A percentile compares a stretch with the other conserved stretches of the same genome.
Conservation (phyloP, 1,139 yeast species). For the Pneumocystis canis region DNA sequence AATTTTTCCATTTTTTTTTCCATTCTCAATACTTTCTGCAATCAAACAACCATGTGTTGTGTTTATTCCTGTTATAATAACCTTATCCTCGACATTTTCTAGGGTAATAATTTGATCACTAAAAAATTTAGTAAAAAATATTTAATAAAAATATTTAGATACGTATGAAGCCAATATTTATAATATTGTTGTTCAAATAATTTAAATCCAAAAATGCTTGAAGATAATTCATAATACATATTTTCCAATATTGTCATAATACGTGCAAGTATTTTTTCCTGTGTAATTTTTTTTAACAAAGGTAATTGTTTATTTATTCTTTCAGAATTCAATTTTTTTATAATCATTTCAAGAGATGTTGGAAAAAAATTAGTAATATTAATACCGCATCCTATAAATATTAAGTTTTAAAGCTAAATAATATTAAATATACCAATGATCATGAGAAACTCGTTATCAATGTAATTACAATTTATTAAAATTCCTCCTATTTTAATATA, state of each 20-base stretch:
- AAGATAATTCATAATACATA: slow-evolving; percentile 41
- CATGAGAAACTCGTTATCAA: slow-evolving; percentile 38
- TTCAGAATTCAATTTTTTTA: background rate
- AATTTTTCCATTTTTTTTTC: slow-evolving; percentile 33
- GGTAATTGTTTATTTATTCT: background rate
- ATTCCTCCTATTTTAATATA: slow-evolving; percentile 76
- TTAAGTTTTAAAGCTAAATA: background rate
- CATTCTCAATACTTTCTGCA: slow-evolving; percentile 44
- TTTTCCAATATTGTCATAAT: slow-evolving; percentile 51
- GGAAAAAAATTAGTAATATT: slow-evolving; percentile 85
- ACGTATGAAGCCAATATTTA: slow-evolving; percentile 68
- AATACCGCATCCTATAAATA: slow-evolving; percentile 54
- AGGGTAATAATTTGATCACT: slow-evolving; percentile 28
- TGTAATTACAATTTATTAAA: slow-evolving; percentile 55
- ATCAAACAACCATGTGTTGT: slow-evolving; percentile 67
- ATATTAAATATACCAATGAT: slow-evolving; percentile 28
- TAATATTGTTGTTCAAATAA: slow-evolving; percentile 65
- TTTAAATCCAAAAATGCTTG: slow-evolving; percentile 42
- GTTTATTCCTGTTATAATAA: slow-evolving; percentile 66
- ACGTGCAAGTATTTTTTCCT: slow-evolving; percentile 57
- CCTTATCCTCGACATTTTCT: slow-evolving; percentile 37
- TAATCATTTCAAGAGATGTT: slow-evolving; percentile 42
- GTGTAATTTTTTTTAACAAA: slow-evolving; percentile 32
- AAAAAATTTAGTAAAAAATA: slow-evolving; percentile 30
- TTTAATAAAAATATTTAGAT: slow-evolving; percentile 31